Evolutionary conservation across 2,329 filamentous ascomycete genomes (phyloP).

Genomic region (Calonectria honghensis): DNA sequence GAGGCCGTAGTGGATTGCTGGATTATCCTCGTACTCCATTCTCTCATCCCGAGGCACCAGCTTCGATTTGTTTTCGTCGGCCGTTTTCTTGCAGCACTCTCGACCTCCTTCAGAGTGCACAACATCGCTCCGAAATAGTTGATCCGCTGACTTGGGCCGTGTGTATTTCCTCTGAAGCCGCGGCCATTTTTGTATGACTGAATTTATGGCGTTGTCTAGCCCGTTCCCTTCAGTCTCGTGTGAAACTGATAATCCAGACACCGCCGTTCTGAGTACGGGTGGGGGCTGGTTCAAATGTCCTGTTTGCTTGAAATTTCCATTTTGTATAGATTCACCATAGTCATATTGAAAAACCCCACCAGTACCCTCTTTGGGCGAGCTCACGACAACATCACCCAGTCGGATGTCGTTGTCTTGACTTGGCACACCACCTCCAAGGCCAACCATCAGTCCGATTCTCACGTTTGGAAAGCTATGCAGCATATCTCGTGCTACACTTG

Average conservation of each 20-base stretch:
- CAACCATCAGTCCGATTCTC: constrained; percentile 22
- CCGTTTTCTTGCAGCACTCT: not conserved
- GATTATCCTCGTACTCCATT: not conserved
- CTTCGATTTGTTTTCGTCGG: not conserved
- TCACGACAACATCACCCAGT: constrained; percentile 1
- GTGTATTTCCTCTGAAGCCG: not conserved
- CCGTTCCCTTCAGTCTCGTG: not conserved
- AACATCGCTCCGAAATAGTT: not conserved
- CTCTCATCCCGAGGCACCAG: not conserved
- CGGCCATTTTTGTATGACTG: not conserved
- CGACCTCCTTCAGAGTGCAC: not conserved
- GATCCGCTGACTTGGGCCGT: not conserved
- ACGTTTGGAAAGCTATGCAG: constrained; percentile 4
- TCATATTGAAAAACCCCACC: not conserved
- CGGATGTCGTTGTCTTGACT: not conserved
- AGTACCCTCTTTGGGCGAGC: not conserved
- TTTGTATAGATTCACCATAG: not conserved
- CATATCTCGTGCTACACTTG: constrained; percentile 14
- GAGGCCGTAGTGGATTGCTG: constrained; percentile 12
- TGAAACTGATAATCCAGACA: not conserved
- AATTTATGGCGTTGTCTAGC: not conserved
- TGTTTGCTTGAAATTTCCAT: not conserved
- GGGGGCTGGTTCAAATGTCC: not conserved
- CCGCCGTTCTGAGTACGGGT: not conserved
- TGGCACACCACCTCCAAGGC: constrained; percentile 16